These are phyloP conservation scores for Populus simonii DNA, from an alignment of 345 rosid species.

Conservation along the genomic window DNA sequence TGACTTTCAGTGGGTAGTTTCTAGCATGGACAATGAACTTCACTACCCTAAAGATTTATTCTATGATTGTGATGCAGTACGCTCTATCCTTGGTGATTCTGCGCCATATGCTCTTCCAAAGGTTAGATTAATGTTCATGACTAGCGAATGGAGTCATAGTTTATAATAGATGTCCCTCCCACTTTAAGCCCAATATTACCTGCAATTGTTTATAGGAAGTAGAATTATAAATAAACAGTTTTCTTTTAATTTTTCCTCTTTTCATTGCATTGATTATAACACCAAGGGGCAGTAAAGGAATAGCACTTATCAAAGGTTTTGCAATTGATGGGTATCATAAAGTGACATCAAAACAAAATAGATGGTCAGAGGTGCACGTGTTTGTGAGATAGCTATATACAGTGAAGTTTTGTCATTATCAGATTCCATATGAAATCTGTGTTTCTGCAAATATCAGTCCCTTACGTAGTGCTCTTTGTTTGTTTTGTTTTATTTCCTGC, in stretches of 20 bases:
- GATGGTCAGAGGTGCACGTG: no score
- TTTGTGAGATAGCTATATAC: no score
- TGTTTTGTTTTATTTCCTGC: no score
- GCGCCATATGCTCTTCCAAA: conserved; percentile 89
- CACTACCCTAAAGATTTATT: conserved; percentile 69
- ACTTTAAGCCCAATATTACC: background rate
- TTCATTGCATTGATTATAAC: background rate
- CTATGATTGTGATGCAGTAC: conserved; percentile 77
- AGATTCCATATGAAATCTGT: no score
- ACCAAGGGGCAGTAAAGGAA: no score
- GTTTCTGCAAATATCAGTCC: no score
- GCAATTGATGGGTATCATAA: no score
- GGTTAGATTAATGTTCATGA: conserved; percentile 45
- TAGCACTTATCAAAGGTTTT: no score
- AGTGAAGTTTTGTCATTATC: no score
- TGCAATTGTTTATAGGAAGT: background rate
- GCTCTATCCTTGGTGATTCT: conserved; percentile 59
- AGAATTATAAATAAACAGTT: background rate
- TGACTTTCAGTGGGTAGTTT: conserved; percentile 65
- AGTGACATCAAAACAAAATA: no score
- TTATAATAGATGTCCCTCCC: background rate
- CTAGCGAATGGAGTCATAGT: background rate
- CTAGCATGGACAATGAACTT: conserved; percentile 66
- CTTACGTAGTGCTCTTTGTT: no score
- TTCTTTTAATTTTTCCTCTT: background rate